Conservation (phyloP, 2,329 filamentous ascomycete genomes). For the Claviceps arundinis region DNA sequence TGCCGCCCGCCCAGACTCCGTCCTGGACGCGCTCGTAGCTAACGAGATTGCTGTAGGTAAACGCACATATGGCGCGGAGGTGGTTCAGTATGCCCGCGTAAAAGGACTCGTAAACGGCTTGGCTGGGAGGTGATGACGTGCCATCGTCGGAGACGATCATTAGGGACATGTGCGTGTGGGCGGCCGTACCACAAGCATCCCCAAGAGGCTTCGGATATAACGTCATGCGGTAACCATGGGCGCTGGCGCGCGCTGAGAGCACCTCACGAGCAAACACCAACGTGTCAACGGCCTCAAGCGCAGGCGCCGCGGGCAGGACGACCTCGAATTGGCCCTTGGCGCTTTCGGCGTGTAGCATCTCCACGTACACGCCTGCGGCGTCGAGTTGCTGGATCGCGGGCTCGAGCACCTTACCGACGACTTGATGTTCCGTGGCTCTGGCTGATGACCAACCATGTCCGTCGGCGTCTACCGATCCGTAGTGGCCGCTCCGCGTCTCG, state of each 20-base stretch:
- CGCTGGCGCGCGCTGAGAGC: conserved; percentile 49
- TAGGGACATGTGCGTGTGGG: conserved; percentile 59
- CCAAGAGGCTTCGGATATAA: conserved; percentile 59
- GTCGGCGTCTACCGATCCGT: conserved; percentile 35
- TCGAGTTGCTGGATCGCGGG: conserved; percentile 51
- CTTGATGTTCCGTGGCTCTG: conserved; percentile 46
- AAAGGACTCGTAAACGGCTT: conserved; percentile 46
- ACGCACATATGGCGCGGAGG: conserved; percentile 52
- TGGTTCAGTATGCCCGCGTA: conserved; percentile 59
- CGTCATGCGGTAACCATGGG: conserved; percentile 52
- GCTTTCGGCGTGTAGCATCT: conserved; percentile 64
- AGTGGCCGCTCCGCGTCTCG: conserved; percentile 22
- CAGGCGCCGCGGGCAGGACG: conserved; percentile 48
- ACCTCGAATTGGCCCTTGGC: conserved; percentile 68
- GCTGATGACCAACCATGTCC: conserved; percentile 62
- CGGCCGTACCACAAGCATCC: conserved; percentile 46
- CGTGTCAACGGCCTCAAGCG: conserved; percentile 56
- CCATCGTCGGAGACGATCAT: conserved; percentile 13
- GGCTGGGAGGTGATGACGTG: conserved; percentile 8
- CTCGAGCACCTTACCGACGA: conserved; percentile 44
- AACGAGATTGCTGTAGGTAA: conserved; percentile 50
- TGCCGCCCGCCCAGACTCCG: conserved; percentile 64
- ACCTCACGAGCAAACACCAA: conserved; percentile 59
- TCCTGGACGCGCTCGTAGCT: conserved; percentile 59
- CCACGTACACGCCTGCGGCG: conserved; percentile 48